These are phyloP conservation scores for Tarenaya hassleriana DNA, from an alignment of 345 rosid species.

Conservation along the genomic window DNA sequence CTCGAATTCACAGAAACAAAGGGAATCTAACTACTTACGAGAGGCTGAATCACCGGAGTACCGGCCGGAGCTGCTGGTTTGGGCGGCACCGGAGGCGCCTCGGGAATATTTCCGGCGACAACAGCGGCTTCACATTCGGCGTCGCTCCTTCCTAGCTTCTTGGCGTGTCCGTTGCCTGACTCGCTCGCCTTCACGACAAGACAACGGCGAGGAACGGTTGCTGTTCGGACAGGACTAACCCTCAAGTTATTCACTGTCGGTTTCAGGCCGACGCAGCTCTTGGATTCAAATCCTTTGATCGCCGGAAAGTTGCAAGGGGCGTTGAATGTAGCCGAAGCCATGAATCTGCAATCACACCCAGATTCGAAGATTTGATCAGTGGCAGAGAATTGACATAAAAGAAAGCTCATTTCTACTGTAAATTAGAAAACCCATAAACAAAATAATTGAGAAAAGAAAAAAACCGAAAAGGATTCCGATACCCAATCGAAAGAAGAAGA, in stretches of 20 bases:
- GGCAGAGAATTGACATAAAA: no score
- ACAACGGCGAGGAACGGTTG: constrained; percentile 19
- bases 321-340: constrained; percentile 34
- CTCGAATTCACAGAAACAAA: background rate
- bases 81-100: constrained; percentile 79
- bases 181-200: constrained; percentile 40
- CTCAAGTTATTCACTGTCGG: constrained; percentile 18
- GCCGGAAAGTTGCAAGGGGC: constrained; percentile 30
- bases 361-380: no score
- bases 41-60: constrained; percentile 60
- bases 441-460: no score
- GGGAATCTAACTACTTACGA: constrained; percentile 37
- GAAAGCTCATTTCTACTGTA: no score
- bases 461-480: no score
- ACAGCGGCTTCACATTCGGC: constrained; percentile 91
- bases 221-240: constrained; percentile 22
- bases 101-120: constrained; percentile 69
- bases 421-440: no score
- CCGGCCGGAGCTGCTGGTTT: constrained; percentile 73
- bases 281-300: constrained; percentile 25
- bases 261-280: constrained; percentile 26
- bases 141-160: constrained; percentile 50
- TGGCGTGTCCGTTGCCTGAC: constrained; percentile 30
- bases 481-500: no score
- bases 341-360: constrained; percentile 32